These are phyloP conservation scores for Malus hybrid DNA, from an alignment of 331 rosid genomes.

Conservation along the genomic window DNA sequence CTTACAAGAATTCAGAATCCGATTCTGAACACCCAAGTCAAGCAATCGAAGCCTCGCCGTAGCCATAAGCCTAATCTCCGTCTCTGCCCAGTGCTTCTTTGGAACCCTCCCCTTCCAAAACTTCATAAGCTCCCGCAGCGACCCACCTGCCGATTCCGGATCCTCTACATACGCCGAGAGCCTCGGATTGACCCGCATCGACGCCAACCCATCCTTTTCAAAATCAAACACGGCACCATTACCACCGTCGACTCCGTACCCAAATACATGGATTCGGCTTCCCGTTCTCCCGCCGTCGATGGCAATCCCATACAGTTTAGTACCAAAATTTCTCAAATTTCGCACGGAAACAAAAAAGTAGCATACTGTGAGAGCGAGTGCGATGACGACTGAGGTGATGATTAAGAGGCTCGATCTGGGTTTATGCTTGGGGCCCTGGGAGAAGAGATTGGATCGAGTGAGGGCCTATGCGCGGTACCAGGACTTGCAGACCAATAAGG, in stretches of 20 bases:
- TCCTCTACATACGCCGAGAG: too few species aligned
- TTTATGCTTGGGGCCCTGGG: slow-evolving; percentile 32
- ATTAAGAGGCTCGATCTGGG: slow-evolving; percentile 20
- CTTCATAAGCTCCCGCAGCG: too few species aligned
- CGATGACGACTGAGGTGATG: slow-evolving; percentile 19
- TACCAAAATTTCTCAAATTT: neutral
- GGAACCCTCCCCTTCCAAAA: too few species aligned
- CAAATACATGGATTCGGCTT: slow-evolving; percentile 68
- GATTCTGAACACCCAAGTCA: slow-evolving; percentile 36
- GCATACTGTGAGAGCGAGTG: slow-evolving; percentile 29
- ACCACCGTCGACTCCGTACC: slow-evolving; percentile 24
- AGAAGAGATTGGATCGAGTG: slow-evolving; percentile 53
- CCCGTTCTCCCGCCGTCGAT: slow-evolving; percentile 95
- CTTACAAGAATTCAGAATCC: slow-evolving; percentile 61
- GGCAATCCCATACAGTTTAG: slow-evolving; percentile 40
- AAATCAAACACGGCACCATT: too few species aligned
- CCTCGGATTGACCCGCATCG: too few species aligned
- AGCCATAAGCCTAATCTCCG: slow-evolving; percentile 24
- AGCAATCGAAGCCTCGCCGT: slow-evolving; percentile 85
- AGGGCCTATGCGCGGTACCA: neutral
- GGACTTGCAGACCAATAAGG: too few species aligned
- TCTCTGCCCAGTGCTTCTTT: too few species aligned
- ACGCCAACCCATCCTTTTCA: too few species aligned
- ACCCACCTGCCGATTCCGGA: too few species aligned
- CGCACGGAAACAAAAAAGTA: slow-evolving; percentile 13